Evolutionary conservation across 108 stramenopile species (phyloP).

Genomic region (Pseudonitzschia multiseries): DNA sequence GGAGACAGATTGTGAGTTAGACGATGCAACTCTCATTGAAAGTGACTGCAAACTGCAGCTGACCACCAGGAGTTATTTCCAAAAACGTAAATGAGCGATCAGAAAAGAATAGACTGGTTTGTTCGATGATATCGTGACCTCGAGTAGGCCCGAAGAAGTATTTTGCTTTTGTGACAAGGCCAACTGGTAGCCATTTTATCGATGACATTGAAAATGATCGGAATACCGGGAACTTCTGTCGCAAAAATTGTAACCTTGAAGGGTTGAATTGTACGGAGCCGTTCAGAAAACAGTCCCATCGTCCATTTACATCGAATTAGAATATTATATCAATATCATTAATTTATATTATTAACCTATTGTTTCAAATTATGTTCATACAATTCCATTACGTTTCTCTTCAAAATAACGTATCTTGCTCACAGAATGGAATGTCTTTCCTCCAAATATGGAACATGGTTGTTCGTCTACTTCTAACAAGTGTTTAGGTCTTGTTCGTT

Average conservation of each 20-base stretch:
- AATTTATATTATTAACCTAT: no score
- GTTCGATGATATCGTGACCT: not conserved
- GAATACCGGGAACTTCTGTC: no score
- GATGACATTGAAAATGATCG: not conserved
- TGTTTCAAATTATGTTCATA: not conserved
- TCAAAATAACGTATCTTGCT: not conserved
- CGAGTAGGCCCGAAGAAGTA: not conserved
- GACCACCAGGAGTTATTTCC: conserved; percentile 1
- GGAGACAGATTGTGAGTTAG: conserved; percentile 6
- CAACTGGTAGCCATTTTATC: not conserved
- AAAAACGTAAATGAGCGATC: not conserved
- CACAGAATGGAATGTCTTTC: conserved; percentile 3
- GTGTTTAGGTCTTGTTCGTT: not conserved
- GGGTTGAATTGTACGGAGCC: no score
- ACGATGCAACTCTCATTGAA: not conserved
- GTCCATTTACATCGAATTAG: no score
- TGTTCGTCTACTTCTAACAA: not conserved
- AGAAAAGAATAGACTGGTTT: not conserved
- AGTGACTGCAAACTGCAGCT: not conserved
- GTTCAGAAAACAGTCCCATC: no score
- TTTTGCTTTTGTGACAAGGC: not conserved
- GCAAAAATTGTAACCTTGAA: no score
- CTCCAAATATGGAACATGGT: not conserved
- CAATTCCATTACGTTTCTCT: not conserved
- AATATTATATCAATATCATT: not conserved